Base-by-base conservation (phyloP, 2,329 filamentous ascomycete species). In the Penicillium fuscoglaucum region DNA sequence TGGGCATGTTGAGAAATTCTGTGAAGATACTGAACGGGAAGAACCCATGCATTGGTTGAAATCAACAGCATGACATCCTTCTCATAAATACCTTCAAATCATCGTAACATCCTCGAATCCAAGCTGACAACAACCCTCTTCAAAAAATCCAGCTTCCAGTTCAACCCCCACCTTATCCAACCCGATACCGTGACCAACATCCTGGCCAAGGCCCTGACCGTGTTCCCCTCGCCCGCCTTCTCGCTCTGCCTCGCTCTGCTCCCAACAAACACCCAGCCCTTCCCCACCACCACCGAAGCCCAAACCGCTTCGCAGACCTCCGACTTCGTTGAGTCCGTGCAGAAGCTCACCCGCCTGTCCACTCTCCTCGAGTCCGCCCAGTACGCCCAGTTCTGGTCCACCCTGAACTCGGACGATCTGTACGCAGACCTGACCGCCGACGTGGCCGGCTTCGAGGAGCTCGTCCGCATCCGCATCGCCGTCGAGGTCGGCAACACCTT, bases 171-270 rank as follows among this genome's bases (percentile, higher is more conserved):
- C 83, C 91, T 96, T 70, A 88, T 93, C 74, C 93, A 95, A 82
- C 90, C 96, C 74, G 95, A 99, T 79, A 91, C 93, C 73, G 92
- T 95, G 78, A 98, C 95, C 83, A 98, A 98, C 85, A 90, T 98
- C 81, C 91, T 99, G 76, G 93, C 96, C 83, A 99, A 98, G 84
- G 86, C 93, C 67, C 88, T 99, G 75, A 96, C 93, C 68, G 90
- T 96, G 80, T 99, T 99, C 84, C 95, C 95, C 65, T 93, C 90
- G 21, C 87, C 95, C 45, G 93, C 98, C 78, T 99, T 98, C 87
- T 89, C 88, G 70, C 91, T 98, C 70, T 90, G 90, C 71, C 88
- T 99, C 62, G 91, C 96, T 74, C 91, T 99, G 66, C 92, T 99
- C 72, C 91, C 92, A 64, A 89, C 93, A 47, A 87, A 93, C 74